Evolutionary conservation across 768 basidiomycete species (phyloP).

Genomic region (Lactarius hengduanensis): DNA sequence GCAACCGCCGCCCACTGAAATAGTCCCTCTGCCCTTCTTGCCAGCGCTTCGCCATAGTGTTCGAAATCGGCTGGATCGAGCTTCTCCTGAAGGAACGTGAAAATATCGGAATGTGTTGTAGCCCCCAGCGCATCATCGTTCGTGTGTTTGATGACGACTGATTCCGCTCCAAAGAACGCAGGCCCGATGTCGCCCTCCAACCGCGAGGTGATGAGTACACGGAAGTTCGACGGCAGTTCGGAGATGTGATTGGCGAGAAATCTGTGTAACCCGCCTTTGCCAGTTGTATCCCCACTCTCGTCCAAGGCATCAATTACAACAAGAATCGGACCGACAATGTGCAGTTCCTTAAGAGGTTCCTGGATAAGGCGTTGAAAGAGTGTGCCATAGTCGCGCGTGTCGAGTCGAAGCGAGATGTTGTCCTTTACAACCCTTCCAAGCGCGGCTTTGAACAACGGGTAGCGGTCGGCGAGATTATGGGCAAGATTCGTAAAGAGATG

Average conservation of each 20-base stretch:
- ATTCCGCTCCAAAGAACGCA: not conserved
- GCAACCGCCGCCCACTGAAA: slow-evolving; percentile 3
- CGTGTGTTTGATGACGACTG: not conserved
- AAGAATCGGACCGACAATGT: not conserved
- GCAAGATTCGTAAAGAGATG: slow-evolving; percentile 1
- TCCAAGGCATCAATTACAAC: slow-evolving; percentile 1
- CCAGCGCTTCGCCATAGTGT: not conserved
- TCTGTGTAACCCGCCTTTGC: not conserved
- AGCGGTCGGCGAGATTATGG: not conserved
- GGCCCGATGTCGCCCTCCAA: not conserved
- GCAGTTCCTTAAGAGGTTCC: not conserved
- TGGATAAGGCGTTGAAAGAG: not conserved
- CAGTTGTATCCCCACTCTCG: not conserved
- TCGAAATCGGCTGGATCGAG: not conserved
- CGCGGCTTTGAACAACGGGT: not conserved
- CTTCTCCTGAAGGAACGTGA: not conserved
- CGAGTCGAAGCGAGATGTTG: not conserved
- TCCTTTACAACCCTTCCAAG: not conserved
- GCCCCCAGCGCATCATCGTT: not conserved
- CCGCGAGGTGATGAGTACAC: slow-evolving; percentile 6
- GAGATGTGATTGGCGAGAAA: not conserved
- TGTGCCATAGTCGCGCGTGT: not conserved
- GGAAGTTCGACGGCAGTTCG: slow-evolving; percentile 5
- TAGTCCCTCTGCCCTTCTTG: not conserved
- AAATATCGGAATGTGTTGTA: not conserved